These are phyloP conservation scores for Echeveria elegans DNA, from an alignment of 164 flowering plant genomes.

Conservation along the genomic window DNA sequence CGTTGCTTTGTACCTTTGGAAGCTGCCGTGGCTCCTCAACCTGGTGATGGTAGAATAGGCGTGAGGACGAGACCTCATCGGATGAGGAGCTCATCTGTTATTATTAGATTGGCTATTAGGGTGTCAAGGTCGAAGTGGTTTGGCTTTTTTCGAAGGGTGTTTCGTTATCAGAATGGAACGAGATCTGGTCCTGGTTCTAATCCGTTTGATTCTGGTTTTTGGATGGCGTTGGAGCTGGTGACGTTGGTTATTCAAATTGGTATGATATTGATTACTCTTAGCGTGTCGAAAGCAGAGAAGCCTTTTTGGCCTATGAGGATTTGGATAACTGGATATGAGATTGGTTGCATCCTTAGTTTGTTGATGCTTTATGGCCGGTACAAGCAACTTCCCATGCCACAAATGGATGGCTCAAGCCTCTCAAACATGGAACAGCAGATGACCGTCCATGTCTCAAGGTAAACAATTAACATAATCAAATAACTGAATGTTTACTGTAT, in stretches of 20 bases:
- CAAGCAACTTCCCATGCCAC: slow-evolving; percentile 24
- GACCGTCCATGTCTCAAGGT: slow-evolving; percentile 60
- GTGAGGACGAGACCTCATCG: slow-evolving; percentile 16
- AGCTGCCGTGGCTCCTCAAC: background rate
- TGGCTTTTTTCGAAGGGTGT: slow-evolving; percentile 73
- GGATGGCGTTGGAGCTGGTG: slow-evolving; percentile 66
- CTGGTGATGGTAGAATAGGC: slow-evolving; percentile 11
- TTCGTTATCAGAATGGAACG: slow-evolving; percentile 83
- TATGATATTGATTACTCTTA: slow-evolving; percentile 35
- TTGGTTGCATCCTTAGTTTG: slow-evolving; percentile 60
- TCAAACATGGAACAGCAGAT: slow-evolving; percentile 55
- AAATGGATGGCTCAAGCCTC: slow-evolving; percentile 23
- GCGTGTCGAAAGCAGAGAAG: slow-evolving; percentile 48
- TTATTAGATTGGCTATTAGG: slow-evolving; percentile 63
- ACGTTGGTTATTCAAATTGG: slow-evolving; percentile 55
- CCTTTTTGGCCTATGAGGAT: slow-evolving; percentile 89
- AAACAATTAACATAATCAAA: background rate
- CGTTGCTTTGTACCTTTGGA: background rate
- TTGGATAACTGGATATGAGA: slow-evolving; percentile 76
- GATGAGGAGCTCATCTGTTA: slow-evolving; percentile 25
- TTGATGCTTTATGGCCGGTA: slow-evolving; percentile 69
- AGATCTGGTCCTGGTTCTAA: slow-evolving; percentile 81
- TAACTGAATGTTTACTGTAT: background rate
- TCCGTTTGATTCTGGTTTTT: slow-evolving; percentile 68
- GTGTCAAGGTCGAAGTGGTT: slow-evolving; percentile 88